Evolutionary conservation across 2,329 filamentous ascomycete genomes (phyloP), one percentile per base, ranked within the genome.

Genomic region (Magnaporthiopsis rhizophila): DNA sequence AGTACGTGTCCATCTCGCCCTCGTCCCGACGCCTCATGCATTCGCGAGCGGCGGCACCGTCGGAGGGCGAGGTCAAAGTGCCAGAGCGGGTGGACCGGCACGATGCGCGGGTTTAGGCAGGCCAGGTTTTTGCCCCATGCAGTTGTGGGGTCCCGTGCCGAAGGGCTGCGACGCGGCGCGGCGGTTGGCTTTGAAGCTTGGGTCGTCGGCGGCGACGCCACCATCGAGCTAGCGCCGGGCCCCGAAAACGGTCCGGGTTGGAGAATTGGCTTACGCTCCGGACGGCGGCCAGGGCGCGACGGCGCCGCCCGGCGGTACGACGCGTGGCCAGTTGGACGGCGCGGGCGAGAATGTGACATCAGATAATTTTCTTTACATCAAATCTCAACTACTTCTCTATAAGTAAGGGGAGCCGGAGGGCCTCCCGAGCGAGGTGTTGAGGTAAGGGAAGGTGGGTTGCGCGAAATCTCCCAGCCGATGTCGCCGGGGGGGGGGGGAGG

Each of bases 351-450:
- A n/a, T n/a, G n/a, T n/a, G n/a, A n/a, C n/a, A n/a, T n/a, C n/a
- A n/a, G n/a, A n/a, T n/a, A n/a, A n/a, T n/a, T n/a, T n/a, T n/a
- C n/a, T n/a, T n/a, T n/a, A n/a, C n/a, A n/a, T n/a, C n/a, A n/a
- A n/a, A n/a, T n/a, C n/a, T n/a, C n/a, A n/a, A n/a, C n/a, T n/a
- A n/a, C n/a, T n/a, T n/a, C n/a, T n/a, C n/a, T n/a, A n/a, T n/a
- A n/a, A n/a, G n/a, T n/a, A n/a, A n/a, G n/a, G n/a, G 69, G n/a
- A 67, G 69, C 2, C 77, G 73, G 1, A 78, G 66, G 0, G 72
- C 70, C 65, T 79, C 76, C 76, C 74, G 34, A 78, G 67, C 7
- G 73, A 69, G 7, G 76, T 75, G 26, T 78, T 75, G 13, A 78
- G 68, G 65, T 75, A 78, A 0, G 74, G 73, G 0, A 76, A n/a